Percentiles rank a stretch among this genome's conserved stretches.
Evolutionary conservation across 179 eudicot genomes (phyloP).

Genomic region (Carnegiea gigantea): DNA sequence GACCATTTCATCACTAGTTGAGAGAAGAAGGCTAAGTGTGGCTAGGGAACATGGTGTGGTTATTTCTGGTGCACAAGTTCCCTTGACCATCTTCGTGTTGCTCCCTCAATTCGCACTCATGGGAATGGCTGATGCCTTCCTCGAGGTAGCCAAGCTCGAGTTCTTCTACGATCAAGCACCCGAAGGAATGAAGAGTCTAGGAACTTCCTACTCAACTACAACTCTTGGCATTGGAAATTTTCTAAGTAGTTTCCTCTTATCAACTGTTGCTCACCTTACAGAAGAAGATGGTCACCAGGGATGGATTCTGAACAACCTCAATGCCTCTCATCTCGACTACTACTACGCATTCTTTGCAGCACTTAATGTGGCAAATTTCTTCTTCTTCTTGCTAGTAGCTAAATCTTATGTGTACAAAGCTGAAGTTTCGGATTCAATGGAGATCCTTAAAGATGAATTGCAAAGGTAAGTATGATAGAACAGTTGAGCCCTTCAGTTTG

Average conservation of each 20-base stretch:
- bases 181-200: slow-evolving; percentile 49
- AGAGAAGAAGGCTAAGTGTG: slow-evolving; percentile 31
- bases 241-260: slow-evolving; percentile 41
- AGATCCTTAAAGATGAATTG: slow-evolving; percentile 31
- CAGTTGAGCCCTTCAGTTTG: background rate
- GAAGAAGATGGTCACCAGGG: slow-evolving; percentile 33
- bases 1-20: slow-evolving; percentile 30
- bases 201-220: slow-evolving; percentile 48
- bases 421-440: slow-evolving; percentile 35
- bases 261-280: slow-evolving; percentile 40
- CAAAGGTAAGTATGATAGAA: background rate
- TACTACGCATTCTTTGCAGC: slow-evolving; percentile 42
- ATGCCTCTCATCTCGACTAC: slow-evolving; percentile 43
- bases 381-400: slow-evolving; percentile 36
- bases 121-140: slow-evolving; percentile 47
- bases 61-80: slow-evolving; percentile 37
- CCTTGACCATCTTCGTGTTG: slow-evolving; percentile 40
- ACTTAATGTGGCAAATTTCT: slow-evolving; percentile 39
- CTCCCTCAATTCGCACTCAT: slow-evolving; percentile 49
- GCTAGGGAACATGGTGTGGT: slow-evolving; percentile 34
- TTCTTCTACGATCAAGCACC: slow-evolving; percentile 59
- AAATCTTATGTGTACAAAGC: slow-evolving; percentile 43
- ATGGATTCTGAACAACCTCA: slow-evolving; percentile 47
- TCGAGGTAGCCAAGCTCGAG: slow-evolving; percentile 48
- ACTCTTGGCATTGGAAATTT: slow-evolving; percentile 43